These are phyloP conservation scores for Hemerocallis citrina DNA, from an alignment of 106 monocot species.

Conservation along the genomic window DNA sequence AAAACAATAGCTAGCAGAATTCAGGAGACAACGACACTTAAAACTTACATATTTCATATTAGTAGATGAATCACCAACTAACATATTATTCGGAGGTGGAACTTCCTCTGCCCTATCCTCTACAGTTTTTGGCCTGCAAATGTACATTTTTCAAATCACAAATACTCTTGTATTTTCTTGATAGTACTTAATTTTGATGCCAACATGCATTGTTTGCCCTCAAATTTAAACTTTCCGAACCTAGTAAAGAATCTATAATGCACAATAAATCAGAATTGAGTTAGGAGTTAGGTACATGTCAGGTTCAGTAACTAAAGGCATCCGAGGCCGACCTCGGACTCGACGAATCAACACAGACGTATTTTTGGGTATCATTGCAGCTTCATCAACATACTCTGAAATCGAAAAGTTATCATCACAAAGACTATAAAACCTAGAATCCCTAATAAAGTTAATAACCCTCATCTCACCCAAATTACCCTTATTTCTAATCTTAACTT, in stretches of 20 bases:
- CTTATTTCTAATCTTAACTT: too few relatives aligned
- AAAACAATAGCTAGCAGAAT: too few relatives aligned
- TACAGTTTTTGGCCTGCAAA: constrained; percentile 61
- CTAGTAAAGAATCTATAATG: neutral
- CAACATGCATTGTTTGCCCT: neutral
- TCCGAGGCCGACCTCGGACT: constrained; percentile 81
- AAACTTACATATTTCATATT: constrained; percentile 62
- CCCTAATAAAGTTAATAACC: too few relatives aligned
- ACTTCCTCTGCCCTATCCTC: constrained; percentile 56
- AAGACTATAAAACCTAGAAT: constrained; percentile 20
- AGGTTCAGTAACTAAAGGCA: constrained; percentile 63
- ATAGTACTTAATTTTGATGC: neutral
- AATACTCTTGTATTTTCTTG: neutral
- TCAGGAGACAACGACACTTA: neutral
- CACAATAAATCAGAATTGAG: constrained; percentile 25
- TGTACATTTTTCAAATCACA: neutral
- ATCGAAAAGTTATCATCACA: constrained; percentile 34
- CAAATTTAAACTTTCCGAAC: neutral
- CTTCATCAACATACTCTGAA: constrained; percentile 98
- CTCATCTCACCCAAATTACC: too few relatives aligned
- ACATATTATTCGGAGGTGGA: constrained; percentile 24
- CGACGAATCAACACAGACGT: constrained; percentile 96
- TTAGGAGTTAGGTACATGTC: constrained; percentile 66
- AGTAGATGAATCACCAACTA: constrained; percentile 48
- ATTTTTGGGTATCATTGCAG: constrained; percentile 93